Base-by-base conservation (phyloP, 495 filamentous ascomycete species). In the Hapsidospora chrysogenum region DNA sequence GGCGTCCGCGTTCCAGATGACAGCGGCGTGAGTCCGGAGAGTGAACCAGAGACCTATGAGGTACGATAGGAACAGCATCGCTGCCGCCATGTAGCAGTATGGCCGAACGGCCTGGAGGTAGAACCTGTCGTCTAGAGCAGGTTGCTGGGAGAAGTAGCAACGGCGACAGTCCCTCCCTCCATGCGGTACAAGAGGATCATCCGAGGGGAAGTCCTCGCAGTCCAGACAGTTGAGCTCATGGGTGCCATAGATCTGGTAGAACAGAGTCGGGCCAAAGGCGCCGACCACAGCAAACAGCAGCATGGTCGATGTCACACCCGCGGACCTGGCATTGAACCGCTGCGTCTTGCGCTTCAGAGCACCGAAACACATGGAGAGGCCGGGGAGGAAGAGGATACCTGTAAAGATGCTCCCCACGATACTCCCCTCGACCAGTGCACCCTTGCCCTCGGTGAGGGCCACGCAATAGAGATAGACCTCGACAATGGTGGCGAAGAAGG, bases 381-480 rank as follows among this genome's bases (percentile, higher is more conserved):
- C 89, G 2, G 89, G 89, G 33, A 99, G 68, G 52, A 99, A 94
- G 33, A 99, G 65, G 37, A 99, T 80, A 53, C 89, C 89, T 9
- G 85, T 89, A 52, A 99, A 93, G 29, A 99, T 94, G 52, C 87
- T 96, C 20, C 89, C 89, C 39, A 99, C 80, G 46, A 99, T 78
- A 56, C 85, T 94, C 13, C 89, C 89, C 54, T 99, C 89, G 3
- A 99, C 89, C 21, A 99, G 66, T 49, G 79, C 74, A 13, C 75
- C 78, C 59, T 99, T 99, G 29, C 89, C 89, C 49, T 99, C 75
- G 14, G 78, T 83, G 27, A 99, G 68, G 17, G 89, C 89, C 34
- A 95, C 76, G 48, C 87, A 95, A 53, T 99, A 99, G 34, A 99
- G 76, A 58, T 87, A 99, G 9, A 99, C 89, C 51, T 99, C 89